Percentiles rank a stretch among this genome's conserved stretches.
These are phyloP conservation scores for Saccharomycopsis crataegensis DNA, from an alignment of 1,139 yeast species.

Conservation along the genomic window DNA sequence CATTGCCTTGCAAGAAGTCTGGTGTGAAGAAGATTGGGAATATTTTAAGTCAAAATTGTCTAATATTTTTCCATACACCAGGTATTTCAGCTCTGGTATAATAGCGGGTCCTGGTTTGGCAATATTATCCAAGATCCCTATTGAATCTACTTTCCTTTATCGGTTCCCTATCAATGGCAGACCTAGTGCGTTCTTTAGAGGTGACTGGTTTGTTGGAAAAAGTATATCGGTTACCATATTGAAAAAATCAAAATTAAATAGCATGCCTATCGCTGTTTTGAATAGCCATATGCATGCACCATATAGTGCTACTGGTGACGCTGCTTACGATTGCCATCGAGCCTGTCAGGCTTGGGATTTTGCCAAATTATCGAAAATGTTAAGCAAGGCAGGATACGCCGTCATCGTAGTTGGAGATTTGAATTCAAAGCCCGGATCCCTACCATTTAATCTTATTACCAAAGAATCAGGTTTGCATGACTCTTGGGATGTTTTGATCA, in stretches of 20 bases:
- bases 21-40: slow-evolving; percentile 84
- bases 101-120: slow-evolving; percentile 92
- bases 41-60: slow-evolving; percentile 43
- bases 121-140: slow-evolving; percentile 75
- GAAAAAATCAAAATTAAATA: slow-evolving; percentile 38
- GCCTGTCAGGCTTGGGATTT: slow-evolving; percentile 98
- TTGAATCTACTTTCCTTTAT: slow-evolving; percentile 67
- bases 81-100: slow-evolving; percentile 77
- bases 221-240: slow-evolving; percentile 72
- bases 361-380: slow-evolving; percentile 53
- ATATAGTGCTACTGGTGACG: slow-evolving; percentile 73
- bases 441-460: slow-evolving; percentile 72
- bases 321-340: slow-evolving; percentile 83
- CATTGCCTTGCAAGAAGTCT: slow-evolving; percentile 85
- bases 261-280: slow-evolving; percentile 63
- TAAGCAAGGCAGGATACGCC: slow-evolving; percentile 70
- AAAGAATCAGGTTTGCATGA: slow-evolving; percentile 58
- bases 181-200: slow-evolving; percentile 87
- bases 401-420: slow-evolving; percentile 90
- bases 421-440: slow-evolving; percentile 79
- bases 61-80: slow-evolving; percentile 49
- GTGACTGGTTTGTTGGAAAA: slow-evolving; percentile 98
- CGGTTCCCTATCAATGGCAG: slow-evolving; percentile 90
- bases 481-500: slow-evolving; percentile 73
- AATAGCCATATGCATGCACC: slow-evolving; percentile 99